Base-by-base conservation (phyloP, 75 land plant genomes). In the Pinus albicaulis region DNA sequence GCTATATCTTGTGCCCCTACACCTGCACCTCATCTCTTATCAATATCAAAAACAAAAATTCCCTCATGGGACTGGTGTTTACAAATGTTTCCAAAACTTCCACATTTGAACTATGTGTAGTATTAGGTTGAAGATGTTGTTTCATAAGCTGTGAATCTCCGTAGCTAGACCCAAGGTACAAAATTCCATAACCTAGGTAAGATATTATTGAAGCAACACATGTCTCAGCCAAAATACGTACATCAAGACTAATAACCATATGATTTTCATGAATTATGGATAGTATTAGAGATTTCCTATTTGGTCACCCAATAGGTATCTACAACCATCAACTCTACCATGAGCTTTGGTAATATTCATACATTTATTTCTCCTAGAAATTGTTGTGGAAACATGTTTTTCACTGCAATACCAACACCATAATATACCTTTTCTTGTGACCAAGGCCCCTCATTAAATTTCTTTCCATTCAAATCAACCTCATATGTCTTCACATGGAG, bases 111-210 rank as follows among this genome's bases (percentile, higher is more conserved):
- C 92, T 91, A n/a, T n/a, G n/a, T 76, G 86, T 93, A 22, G 82
- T 72, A 38, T 38, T 38, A 38, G 6, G 0, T 0, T 38, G 6
- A 38, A 38, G 41, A 38, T 5, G 89, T 69, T 91, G 75, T 76
- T 91, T 93, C 44, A 96, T 82, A 60, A 93, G 96, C 99, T 96
- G 96, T 72, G 96, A 93, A 85, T 96, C 96, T 22, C 99, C 99
- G 85, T 91, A 96, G 81, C 92, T 96, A 74, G 99, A 93, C 64
- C 99, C 99, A 72, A 96, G 85, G 82, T 71, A 96, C 19, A 96
- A 94, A 82, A 93, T 82, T 38, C 87, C 96, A 87, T 93, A 91
- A 62, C 93, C 99, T 25, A 96, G 86, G 81, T 96, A 96, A 52
- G 99, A 96, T 57, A 96, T 91, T 16, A 92, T 88, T 83, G 99